Evolutionary conservation across 75 land plant genomes (phyloP).

Genomic region (Picea sitchensis): DNA sequence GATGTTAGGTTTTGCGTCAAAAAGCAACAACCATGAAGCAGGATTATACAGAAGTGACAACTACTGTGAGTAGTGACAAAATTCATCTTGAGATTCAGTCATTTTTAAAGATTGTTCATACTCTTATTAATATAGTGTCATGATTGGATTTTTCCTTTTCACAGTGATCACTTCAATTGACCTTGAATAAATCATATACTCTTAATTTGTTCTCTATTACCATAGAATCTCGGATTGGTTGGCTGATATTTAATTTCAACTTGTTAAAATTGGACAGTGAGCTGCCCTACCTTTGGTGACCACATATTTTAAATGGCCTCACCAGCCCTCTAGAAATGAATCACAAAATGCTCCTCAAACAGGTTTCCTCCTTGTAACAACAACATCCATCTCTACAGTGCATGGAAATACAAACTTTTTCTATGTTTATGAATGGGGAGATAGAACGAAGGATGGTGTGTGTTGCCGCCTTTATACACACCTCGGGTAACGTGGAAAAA

Average conservation of each 20-base stretch:
- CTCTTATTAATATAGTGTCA: neutral
- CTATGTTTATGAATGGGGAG: too few relatives aligned
- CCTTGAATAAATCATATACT: neutral
- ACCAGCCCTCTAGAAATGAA: neutral
- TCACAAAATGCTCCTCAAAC: neutral
- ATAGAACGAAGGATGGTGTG: too few relatives aligned
- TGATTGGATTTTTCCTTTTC: neutral
- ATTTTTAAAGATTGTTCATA: neutral
- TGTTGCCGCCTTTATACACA: too few relatives aligned
- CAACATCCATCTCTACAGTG: too few relatives aligned
- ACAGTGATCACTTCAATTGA: neutral
- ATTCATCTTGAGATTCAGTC: neutral
- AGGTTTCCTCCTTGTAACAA: neutral
- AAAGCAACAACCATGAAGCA: slow-evolving; percentile 93
- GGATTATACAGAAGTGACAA: slow-evolving; percentile 82
- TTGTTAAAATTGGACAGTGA: neutral
- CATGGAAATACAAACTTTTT: too few relatives aligned
- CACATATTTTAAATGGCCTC: neutral
- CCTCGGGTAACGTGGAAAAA: too few relatives aligned
- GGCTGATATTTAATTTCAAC: too few relatives aligned
- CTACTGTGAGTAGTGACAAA: slow-evolving; percentile 42
- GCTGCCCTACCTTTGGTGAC: too few relatives aligned
- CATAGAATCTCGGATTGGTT: neutral
- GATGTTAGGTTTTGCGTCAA: slow-evolving; percentile 81
- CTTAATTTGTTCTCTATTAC: neutral